Conservation (phyloP, 2,329 filamentous ascomycete species). For the Aspergillaceae sp. region DNA sequence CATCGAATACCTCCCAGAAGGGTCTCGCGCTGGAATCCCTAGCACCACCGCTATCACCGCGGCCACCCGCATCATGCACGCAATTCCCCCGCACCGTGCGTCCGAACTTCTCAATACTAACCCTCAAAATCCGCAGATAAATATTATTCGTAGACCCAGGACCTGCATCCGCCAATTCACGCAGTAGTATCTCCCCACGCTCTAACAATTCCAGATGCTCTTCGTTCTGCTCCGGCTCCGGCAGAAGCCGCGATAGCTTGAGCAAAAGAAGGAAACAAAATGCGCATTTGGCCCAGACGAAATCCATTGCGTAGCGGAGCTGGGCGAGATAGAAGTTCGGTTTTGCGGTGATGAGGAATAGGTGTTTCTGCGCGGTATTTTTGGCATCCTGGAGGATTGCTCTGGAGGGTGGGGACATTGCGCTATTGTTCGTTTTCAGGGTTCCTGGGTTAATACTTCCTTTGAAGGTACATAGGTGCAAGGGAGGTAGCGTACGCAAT, state of each 20-base stretch:
- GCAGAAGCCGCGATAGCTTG: constrained; percentile 44
- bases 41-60: too few relatives aligned
- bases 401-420: constrained; percentile 43
- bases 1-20: constrained; percentile 29
- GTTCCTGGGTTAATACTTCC: neutral
- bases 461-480: neutral
- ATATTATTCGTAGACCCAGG: constrained; percentile 26
- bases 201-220: constrained; percentile 35
- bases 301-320: constrained; percentile 48
- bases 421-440: constrained; percentile 8
- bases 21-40: constrained; percentile 11
- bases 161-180: constrained; percentile 32
- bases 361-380: constrained; percentile 42
- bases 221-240: constrained; percentile 36
- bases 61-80: constrained; percentile 1
- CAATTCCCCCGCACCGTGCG: constrained; percentile 34
- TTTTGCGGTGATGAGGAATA: constrained; percentile 41
- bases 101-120: constrained; percentile 45
- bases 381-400: constrained; percentile 45
- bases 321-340: constrained; percentile 42
- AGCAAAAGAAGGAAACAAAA: constrained; percentile 50
- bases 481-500: constrained; percentile 28
- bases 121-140: constrained; percentile 42
- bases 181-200: constrained; percentile 37
- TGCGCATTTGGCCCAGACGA: constrained; percentile 51